Base-by-base conservation (phyloP, 2,329 filamentous ascomycete genomes). In the Thielaviopsis musarum region DNA sequence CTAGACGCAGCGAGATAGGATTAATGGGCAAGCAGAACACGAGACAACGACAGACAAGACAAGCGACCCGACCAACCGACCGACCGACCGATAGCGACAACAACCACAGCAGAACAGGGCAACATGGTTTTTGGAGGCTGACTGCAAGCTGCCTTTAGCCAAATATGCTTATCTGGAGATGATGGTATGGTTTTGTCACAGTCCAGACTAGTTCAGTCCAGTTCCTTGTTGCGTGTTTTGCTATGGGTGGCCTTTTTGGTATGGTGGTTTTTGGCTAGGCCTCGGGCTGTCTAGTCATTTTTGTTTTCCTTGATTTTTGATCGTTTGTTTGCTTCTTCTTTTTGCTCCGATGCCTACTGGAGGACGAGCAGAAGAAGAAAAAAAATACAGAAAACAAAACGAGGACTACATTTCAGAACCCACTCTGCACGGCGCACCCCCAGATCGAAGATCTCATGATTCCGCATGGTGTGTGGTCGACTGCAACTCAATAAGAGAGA, bases 381-480 rank as follows among this genome's bases (percentile, higher is more conserved):
- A n/a, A 45, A 45, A 45, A 45, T n/a, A 5, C 5, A n/a, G 15
- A 45, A 17, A 45, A 4, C 38, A 45, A n/a, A 1, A 19, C 30
- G 15, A 4, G 54, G 54, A 38, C 34, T 56, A 38, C 54, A 56
- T 56, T n/a, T 26, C 17, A n/a, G n/a, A 9, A n/a, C 45, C 5
- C 17, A 49, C 5, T 19, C n/a, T 2, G n/a, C 5, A 49, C 4
- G n/a, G n/a, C n/a, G 45, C 7, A 51, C 52, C 45, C 45, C 56
- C 48, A 52, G 56, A 52, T 57, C 38, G 15, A 52, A 45, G 13
- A 24, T 57, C 45, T 34, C 52, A 52, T 57, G 56, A 51, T 48
- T 57, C 17, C n/a, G 22, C 17, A 26, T 24, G 55, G 45, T 34
- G 51, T 21, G 5, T 49, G 45, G 45, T 49, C 45, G 45, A n/a